Evolutionary conservation across 2,329 filamentous ascomycete genomes (phyloP), one percentile per base, ranked within the genome.

Genomic region (Endoconidiophora laricicola): DNA sequence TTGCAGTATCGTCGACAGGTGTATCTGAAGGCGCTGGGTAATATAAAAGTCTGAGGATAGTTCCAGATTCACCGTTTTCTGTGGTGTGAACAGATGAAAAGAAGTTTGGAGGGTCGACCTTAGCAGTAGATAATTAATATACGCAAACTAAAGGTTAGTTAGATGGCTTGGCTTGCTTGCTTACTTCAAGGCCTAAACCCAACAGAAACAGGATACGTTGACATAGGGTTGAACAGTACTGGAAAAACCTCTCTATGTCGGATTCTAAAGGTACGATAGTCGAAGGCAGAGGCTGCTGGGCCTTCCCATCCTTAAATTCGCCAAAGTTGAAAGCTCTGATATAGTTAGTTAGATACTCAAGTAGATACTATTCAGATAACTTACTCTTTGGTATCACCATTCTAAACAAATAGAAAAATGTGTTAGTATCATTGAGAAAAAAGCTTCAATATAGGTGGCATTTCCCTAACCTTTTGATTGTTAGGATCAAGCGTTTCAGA

Each of bases 301-400:
- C 74, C 64, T 79, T 78, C 57, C 77, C 73, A 55, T 78, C 57
- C 52, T 69, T 61, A 61, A 91, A 94, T 57, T 86, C 78, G 56
- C 82, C 86, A 60, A 96, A 83, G 67, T 96, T 98, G 72, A 96
- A 90, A 37, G 83, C 86, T 68, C 87, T 91, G 56, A 16, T 23
- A 47, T 56, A 50, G 29, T 9, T 33, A 7, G 5, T 44, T 38
- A 26, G 48, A 37, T 43, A 24, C 22, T 40, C n/a, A n/a, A 12
- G 12, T 18, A 14, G 3, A 10, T 38, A 4, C 9, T 39, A 36
- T 22, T 9, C 3, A 37, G n/a, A 14, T 51, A 22, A 58, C 67
- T 59, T 65, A 88, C 85, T 94, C 86, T 71, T 94, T 94, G 58
- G 86, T 86, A 60, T 94, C 87, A 14, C 86, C 85, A 29, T 79